Conservation (phyloP, 495 filamentous ascomycete genomes). For the Talaromyces wortmannii region DNA sequence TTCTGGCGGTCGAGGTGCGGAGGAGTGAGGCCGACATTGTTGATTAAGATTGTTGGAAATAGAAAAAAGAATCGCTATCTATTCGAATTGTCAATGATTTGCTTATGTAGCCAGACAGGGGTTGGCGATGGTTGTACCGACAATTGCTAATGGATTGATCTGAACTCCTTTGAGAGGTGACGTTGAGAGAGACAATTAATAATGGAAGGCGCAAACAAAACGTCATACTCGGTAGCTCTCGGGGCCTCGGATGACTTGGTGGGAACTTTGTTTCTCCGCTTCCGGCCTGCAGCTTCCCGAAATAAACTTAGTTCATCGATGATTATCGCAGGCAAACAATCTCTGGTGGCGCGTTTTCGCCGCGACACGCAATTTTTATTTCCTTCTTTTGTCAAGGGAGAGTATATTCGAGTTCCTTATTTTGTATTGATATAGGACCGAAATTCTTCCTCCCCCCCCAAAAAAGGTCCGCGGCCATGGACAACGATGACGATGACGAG, state of each 20-base stretch:
- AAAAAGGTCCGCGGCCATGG: slow-evolving; percentile 16
- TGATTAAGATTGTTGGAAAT: background rate
- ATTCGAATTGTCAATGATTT: background rate
- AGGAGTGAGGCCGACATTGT: slow-evolving; percentile 51
- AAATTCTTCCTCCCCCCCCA: too few relatives aligned
- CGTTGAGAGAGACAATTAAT: background rate
- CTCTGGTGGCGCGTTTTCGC: too few relatives aligned
- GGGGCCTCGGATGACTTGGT: background rate
- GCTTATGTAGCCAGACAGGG: background rate
- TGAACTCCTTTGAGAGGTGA: background rate
- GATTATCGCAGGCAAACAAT: too few relatives aligned
- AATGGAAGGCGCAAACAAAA: slow-evolving; percentile 1
- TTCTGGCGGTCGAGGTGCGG: slow-evolving; percentile 41
- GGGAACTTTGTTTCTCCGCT: background rate
- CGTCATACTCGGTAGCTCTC: background rate
- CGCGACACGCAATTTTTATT: too few relatives aligned
- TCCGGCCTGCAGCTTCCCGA: background rate
- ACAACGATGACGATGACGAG: slow-evolving; percentile 7
- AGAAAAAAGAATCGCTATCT: background rate
- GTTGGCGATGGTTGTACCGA: background rate
- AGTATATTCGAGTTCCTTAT: too few relatives aligned
- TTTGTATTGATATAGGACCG: too few relatives aligned
- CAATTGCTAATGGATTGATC: background rate
- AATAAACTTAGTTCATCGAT: background rate
- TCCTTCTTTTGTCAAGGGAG: too few relatives aligned